Percentiles rank a stretch among this genome's conserved stretches.
phyloP scores from a whole-genome alignment of 2,329 filamentous ascomycete genomes.

The Sporothrix pseudoabietina region DNA sequence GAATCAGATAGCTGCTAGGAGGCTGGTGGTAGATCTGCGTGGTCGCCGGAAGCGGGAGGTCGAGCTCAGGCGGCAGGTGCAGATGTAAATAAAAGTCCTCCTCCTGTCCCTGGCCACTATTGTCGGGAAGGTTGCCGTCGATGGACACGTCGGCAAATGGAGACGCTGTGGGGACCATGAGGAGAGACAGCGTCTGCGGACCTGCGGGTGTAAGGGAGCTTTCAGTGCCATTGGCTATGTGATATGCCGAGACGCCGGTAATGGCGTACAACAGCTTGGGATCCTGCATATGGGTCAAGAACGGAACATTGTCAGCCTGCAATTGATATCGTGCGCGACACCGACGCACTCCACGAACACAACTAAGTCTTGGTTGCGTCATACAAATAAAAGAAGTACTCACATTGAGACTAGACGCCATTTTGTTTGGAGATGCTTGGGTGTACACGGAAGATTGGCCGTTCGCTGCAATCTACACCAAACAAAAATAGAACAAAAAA shows the following conservation, averaged over 20 bases:
- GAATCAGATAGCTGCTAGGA: slow-evolving; percentile 88
- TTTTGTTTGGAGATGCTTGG: slow-evolving; percentile 32
- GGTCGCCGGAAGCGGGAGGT: slow-evolving; percentile 88
- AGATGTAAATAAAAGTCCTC: slow-evolving; percentile 98
- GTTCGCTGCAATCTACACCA: background rate
- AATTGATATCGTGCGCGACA: background rate
- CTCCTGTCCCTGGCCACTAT: slow-evolving; percentile 50
- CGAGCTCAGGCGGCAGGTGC: slow-evolving; percentile 90
- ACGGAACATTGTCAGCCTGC: background rate
- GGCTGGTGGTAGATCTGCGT: slow-evolving; percentile 98
- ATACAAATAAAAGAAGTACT: slow-evolving; percentile 26
- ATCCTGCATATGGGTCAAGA: slow-evolving; percentile 46
- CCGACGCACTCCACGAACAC: background rate
- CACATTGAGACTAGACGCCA: slow-evolving; percentile 53
- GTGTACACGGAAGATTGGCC: background rate
- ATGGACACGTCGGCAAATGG: slow-evolving; percentile 61
- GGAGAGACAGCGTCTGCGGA: slow-evolving; percentile 84
- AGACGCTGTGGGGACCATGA: slow-evolving; percentile 93
- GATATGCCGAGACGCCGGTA: slow-evolving; percentile 85
- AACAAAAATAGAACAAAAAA: background rate
- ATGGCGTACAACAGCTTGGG: slow-evolving; percentile 71
- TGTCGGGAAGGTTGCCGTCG: slow-evolving; percentile 44
- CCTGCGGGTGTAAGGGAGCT: slow-evolving; percentile 79
- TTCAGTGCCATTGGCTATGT: slow-evolving; percentile 86
- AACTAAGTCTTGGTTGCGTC: too few species aligned